These are phyloP conservation scores for Pseudogymnoascus verrucosus DNA, from an alignment of 2,329 filamentous ascomycete genomes.

Conservation along the genomic window DNA sequence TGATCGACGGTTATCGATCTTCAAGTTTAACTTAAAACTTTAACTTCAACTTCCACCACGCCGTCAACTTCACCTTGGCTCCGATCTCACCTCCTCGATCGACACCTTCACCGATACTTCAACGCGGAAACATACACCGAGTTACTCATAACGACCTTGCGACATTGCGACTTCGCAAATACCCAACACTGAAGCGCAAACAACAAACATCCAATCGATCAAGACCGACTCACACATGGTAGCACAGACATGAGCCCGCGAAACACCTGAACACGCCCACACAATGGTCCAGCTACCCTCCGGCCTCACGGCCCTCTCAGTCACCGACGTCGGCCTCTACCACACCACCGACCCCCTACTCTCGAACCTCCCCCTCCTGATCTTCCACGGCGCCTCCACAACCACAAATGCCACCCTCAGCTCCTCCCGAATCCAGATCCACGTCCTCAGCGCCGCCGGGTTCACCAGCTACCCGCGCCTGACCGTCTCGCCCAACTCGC, in stretches of 20 bases:
- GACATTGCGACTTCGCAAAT: neutral
- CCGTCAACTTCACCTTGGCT: neutral
- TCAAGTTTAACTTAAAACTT: neutral
- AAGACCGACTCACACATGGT: neutral
- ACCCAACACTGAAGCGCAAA: neutral
- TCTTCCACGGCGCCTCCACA: slow-evolving; percentile 89
- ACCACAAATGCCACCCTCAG: slow-evolving; percentile 80
- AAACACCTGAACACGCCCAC: slow-evolving; percentile 4
- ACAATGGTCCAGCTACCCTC: slow-evolving; percentile 78
- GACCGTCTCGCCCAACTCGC: slow-evolving; percentile 85
- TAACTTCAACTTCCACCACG: neutral
- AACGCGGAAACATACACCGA: slow-evolving; percentile 7
- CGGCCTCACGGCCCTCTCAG: slow-evolving; percentile 66
- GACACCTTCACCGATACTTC: slow-evolving; percentile 13
- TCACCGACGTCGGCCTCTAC: slow-evolving; percentile 79
- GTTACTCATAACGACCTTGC: neutral
- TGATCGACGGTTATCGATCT: neutral
- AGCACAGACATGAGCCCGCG: neutral
- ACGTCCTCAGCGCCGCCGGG: slow-evolving; percentile 83
- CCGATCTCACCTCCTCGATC: neutral
- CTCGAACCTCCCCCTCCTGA: slow-evolving; percentile 70
- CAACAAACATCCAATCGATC: neutral
- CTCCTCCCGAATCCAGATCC: slow-evolving; percentile 88
- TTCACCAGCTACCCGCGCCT: slow-evolving; percentile 85
- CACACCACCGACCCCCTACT: slow-evolving; percentile 79